Conservation (phyloP, 2,329 filamentous ascomycete species). For the Chaetomium sp. region DNA sequence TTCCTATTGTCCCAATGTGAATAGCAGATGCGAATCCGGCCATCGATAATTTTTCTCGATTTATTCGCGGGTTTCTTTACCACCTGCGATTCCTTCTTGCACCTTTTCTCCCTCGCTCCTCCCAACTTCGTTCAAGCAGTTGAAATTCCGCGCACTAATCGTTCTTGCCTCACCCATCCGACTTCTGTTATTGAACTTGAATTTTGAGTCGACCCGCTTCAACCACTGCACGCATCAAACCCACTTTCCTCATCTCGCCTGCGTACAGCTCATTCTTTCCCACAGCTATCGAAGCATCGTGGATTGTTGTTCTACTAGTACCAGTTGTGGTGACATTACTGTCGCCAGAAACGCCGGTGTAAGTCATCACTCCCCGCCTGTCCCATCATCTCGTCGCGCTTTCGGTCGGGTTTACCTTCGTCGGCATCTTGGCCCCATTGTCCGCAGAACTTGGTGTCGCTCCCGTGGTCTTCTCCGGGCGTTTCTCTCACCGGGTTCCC, state of each 20-base stretch:
- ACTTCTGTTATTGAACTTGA: too few relatives aligned
- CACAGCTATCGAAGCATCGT: not conserved
- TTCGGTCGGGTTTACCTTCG: too few relatives aligned
- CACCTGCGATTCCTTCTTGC: too few relatives aligned
- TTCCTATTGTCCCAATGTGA: too few relatives aligned
- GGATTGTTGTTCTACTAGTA: not conserved
- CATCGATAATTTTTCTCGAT: too few relatives aligned
- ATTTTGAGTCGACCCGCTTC: not conserved
- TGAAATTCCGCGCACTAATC: not conserved
- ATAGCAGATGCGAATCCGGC: too few relatives aligned
- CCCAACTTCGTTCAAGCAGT: too few relatives aligned
- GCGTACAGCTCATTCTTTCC: not conserved
- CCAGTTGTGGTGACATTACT: too few relatives aligned
- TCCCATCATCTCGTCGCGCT: too few relatives aligned
- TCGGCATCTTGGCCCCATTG: not conserved
- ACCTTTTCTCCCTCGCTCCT: too few relatives aligned
- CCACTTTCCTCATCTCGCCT: not conserved
- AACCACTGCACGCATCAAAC: not conserved
- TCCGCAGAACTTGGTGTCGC: not conserved
- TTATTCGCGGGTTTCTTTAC: too few relatives aligned
- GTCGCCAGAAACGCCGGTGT: too few relatives aligned
- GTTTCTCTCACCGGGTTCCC: not conserved
- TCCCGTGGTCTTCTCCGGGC: not conserved
- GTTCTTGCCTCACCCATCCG: not conserved
- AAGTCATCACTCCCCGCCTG: not conserved